Evolutionary conservation across 148 eudicot species (phyloP).

Genomic region (Vaccinium darrowii): DNA sequence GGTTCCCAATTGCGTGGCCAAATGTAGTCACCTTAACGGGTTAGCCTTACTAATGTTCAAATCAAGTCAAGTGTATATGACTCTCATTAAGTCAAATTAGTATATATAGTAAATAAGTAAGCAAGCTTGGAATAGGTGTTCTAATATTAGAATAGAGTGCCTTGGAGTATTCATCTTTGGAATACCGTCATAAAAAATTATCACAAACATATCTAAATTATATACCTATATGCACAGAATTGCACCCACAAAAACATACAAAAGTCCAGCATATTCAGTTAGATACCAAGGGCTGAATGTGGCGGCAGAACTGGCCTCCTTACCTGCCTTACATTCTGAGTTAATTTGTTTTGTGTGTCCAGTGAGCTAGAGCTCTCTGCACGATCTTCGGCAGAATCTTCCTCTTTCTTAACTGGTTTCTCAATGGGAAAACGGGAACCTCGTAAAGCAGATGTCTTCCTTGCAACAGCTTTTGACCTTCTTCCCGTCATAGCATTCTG

Average conservation of each 20-base stretch:
- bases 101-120: neutral
- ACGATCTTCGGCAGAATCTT: slow-evolving; percentile 55
- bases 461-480: slow-evolving; percentile 64
- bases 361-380: slow-evolving; percentile 73
- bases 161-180: neutral
- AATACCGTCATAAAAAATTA: neutral
- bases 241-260: neutral
- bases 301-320: slow-evolving; percentile 2
- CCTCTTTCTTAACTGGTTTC: slow-evolving; percentile 61
- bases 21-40: neutral
- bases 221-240: neutral
- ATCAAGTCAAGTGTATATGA: neutral
- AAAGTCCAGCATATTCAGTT: neutral
- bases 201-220: neutral
- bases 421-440: slow-evolving; percentile 59
- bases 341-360: slow-evolving; percentile 61
- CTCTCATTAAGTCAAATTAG: neutral
- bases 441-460: slow-evolving; percentile 55
- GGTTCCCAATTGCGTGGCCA: neutral
- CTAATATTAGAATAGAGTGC: neutral
- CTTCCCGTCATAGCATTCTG: slow-evolving; percentile 77
- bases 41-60: neutral
- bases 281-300: neutral
- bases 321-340: slow-evolving; percentile 76
- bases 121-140: neutral